phyloP scores from a whole-genome alignment of 345 rosid species.

The Angophora floribunda region DNA sequence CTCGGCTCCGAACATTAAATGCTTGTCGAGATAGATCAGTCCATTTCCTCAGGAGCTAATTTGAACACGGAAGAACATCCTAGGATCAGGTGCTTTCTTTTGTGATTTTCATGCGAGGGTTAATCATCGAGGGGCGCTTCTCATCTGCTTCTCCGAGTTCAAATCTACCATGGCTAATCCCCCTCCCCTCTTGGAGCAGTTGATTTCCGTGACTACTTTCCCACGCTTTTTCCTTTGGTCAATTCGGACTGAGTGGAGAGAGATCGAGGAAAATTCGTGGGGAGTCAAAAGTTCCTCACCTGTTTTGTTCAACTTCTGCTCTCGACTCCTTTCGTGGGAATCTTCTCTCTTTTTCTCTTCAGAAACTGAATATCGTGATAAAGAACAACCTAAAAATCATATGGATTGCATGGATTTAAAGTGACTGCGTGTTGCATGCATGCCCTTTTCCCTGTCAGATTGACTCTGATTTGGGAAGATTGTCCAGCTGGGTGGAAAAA shows the following conservation, averaged over 20 bases:
- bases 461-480: neutral
- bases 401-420: neutral
- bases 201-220: neutral
- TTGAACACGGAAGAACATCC: neutral
- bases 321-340: neutral
- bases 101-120: neutral
- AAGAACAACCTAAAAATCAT: neutral
- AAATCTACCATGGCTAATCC: neutral
- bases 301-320: neutral
- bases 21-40: neutral
- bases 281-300: neutral
- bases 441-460: neutral
- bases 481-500: neutral
- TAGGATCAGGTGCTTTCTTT: neutral
- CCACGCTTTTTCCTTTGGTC: neutral
- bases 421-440: neutral
- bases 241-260: neutral
- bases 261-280: neutral
- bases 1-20: neutral
- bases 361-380: neutral
- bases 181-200: neutral
- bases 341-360: neutral
- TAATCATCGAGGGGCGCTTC: neutral
- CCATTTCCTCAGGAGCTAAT: neutral
- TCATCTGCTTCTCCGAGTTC: neutral